Evolutionary conservation across 768 basidiomycete species (phyloP), one percentile per base, ranked within the genome.

Genomic region (Boletellus emodensis): DNA sequence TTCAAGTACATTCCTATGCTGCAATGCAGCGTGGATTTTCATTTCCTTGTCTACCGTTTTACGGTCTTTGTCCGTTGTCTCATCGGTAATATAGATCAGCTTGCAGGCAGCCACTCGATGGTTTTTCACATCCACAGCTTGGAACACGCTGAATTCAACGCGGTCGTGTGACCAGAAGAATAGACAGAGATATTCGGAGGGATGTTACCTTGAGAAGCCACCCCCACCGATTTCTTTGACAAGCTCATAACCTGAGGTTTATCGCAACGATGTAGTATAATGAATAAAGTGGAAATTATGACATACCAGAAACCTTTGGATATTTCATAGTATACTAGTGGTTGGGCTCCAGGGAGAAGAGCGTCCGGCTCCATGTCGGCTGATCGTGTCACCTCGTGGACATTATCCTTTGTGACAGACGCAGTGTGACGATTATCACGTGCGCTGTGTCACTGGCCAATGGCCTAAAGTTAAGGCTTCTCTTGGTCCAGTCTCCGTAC

Each of bases 11-110:
- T 94, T 83, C 1, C 61, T 49, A 55, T 96, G 87, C 58, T 90
- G 89, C 48, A 97, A 71, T 1, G 81, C 81, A 7, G 83, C 69
- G 62, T 98, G 94, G 3, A 98, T 83, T 28, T 87, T 81, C 73
- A 96, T 94, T 66, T 99, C 96, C 63, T 94, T 95, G 48, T 96
- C 84, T 10, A 94, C 72, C 15, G 77, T 79, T 64, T 95, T 94
- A 46, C 90, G 79, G 12, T 89, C 82, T 44, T 77, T 77, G 6
- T 82, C 77, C 1, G 83, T 81, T 1, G 85, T 85, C 39, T 81
- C 63, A 3, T 77, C 71, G 0, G 81, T 87, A 44, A 93, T 69
- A 14, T 72, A 61, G 52, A 94, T 78, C 28, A 94, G 71, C 68
- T 96, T 97, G 75, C 93, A 94, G 26, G 94, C 94, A 9, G 90